Evolutionary conservation across 2,329 filamentous ascomycete species (phyloP).

Genomic region (Apiospora malaysiana): DNA sequence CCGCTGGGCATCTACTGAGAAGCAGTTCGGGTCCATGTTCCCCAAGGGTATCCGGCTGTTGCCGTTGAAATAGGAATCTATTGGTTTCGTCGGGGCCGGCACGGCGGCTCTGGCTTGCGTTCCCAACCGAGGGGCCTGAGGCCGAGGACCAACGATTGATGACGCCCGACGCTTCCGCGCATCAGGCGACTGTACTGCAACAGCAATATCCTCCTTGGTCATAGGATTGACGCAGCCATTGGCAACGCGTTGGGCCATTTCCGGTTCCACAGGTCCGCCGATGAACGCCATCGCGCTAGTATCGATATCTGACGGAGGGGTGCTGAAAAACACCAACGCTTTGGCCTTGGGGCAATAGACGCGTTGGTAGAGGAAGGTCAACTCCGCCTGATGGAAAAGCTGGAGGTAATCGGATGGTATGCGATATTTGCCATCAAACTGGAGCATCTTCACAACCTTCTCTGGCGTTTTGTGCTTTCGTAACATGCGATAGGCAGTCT

Average conservation of each 20-base stretch:
- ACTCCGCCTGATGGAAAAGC: constrained; percentile 83
- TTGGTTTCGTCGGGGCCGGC: constrained; percentile 52
- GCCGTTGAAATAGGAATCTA: constrained; percentile 60
- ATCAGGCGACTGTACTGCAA: constrained; percentile 46
- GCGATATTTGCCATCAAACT: constrained; percentile 85
- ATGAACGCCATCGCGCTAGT: constrained; percentile 80
- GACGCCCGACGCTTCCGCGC: constrained; percentile 46
- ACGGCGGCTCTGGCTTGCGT: constrained; percentile 28
- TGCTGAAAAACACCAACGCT: constrained; percentile 76
- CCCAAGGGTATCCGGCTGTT: constrained; percentile 60
- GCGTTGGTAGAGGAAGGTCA: constrained; percentile 92
- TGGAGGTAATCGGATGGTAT: constrained; percentile 83
- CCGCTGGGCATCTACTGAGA: constrained; percentile 56
- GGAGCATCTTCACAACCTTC: constrained; percentile 78
- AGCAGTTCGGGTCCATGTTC: constrained; percentile 69
- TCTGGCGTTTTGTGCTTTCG: constrained; percentile 90
- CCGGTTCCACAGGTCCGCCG: constrained; percentile 72
- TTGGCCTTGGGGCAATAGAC: constrained; percentile 83
- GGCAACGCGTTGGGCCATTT: constrained; percentile 76
- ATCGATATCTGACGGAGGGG: constrained; percentile 66
- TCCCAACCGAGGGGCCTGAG: constrained; percentile 24
- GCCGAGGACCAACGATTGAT: constrained; percentile 28
- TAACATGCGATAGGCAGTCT: constrained; percentile 90
- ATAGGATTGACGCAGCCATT: constrained; percentile 86
- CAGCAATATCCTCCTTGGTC: constrained; percentile 72